A percentile compares a stretch with the other conserved stretches of the same genome.
Conservation (phyloP, 345 rosid genomes). For the Citrus medica region DNA sequence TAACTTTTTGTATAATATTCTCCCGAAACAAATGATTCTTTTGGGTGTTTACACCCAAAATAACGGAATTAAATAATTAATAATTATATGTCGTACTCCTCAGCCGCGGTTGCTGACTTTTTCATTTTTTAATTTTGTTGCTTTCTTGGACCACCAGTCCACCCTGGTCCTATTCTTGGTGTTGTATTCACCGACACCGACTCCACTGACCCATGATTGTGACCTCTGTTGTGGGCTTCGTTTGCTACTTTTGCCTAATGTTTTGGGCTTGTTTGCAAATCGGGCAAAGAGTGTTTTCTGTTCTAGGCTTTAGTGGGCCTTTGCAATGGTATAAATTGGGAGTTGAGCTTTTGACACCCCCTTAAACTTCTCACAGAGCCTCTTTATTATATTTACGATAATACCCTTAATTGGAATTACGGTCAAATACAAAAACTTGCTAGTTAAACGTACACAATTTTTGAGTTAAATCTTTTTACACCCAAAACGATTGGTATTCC, state of each 20-base stretch:
- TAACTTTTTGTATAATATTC: not conserved
- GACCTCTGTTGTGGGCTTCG: not conserved
- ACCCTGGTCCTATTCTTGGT: too few relatives aligned
- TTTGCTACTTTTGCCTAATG: too few relatives aligned
- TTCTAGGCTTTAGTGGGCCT: not conserved
- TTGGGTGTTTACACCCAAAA: not conserved
- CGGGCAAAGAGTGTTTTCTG: too few relatives aligned
- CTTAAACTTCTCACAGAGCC: too few relatives aligned
- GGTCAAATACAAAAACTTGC: too few relatives aligned
- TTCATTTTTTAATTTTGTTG: not conserved
- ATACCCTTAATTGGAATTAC: too few relatives aligned
- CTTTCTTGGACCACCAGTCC: not conserved
- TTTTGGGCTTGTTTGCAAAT: not conserved
- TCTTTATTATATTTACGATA: too few relatives aligned
- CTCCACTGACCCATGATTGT: not conserved
- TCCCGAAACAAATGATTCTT: not conserved
- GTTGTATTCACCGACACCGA: not conserved
- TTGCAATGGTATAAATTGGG: not conserved
- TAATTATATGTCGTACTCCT: not conserved
- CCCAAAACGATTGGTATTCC: too few relatives aligned
- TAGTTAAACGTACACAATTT: too few relatives aligned
- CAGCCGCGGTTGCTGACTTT: slow-evolving; percentile 7
- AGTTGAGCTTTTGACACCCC: too few relatives aligned
- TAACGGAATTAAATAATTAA: not conserved
- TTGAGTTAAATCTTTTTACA: too few relatives aligned